Evolutionary conservation across 2,329 filamentous ascomycete species (phyloP), one percentile per base, ranked within the genome.

Genomic region (Bretziella fagacearum): DNA sequence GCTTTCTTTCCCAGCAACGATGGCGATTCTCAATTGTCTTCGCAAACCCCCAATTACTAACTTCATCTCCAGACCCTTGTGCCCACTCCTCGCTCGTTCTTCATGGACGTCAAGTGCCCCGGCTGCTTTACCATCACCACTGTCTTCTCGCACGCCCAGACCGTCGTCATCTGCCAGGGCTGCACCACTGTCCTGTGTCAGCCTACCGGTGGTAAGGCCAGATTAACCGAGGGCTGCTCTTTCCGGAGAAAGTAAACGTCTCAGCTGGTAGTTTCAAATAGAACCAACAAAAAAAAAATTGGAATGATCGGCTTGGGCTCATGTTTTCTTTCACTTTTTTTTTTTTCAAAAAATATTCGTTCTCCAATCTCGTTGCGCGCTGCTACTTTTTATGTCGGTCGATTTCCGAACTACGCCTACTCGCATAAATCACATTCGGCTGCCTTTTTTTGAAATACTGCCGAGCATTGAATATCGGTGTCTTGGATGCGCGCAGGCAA

Each of bases 41-140:
- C 8, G 18, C n/a, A 10, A n/a, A n/a, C n/a, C n/a, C n/a, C 35
- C 30, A 33, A 33, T n/a, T 33, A 39, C 35, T 39, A 44, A 30
- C 20, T 8, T 32, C 26, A 20, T 17, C 6, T 22, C 20, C 58
- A 93, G 86, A 86, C 77, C 59, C 84, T 98, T 62, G 91, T 98
- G 66, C 91, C 91, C 62, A 81, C 78, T 57, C 91, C 91, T 63
- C 85, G 91, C 68, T 96, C 89, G 59, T 98, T 96, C 84, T 98
- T 98, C 84, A 98, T 98, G 91, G 91, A 98, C 68, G 91, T 98
- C 77, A 98, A 98, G 83, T 98, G 91, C 84, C 91, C 91, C 67
- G 91, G 91, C 64, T 98, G 91, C 84, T 98, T 96, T 82, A 95
- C 87, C 70, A 98, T 98, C 79, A 98, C 91, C 69, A 98, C 91